Evolutionary conservation across 2,329 filamentous ascomycete species (phyloP), one percentile per base, ranked within the genome.

Genomic region (Lizonia empirigonia): DNA sequence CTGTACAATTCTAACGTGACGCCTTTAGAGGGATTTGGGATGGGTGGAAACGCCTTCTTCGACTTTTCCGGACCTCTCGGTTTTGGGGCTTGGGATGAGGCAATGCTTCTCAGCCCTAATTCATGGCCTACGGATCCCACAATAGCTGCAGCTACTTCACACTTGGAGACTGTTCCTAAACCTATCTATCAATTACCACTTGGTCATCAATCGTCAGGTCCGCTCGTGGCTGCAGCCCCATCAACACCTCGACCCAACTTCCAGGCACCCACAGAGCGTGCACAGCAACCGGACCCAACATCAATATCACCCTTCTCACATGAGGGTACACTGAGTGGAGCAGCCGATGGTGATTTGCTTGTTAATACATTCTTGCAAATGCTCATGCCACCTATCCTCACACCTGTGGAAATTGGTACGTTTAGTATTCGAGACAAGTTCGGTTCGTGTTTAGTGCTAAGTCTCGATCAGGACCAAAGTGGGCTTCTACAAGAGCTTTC

Each of bases 351-450:
- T 37, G 67, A 71, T 30, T 63, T 70, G 10, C 63, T 82, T 2
- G 71, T 82, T 53, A 76, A 80, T 34, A 80, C 79, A 45, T 82
- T 82, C 49, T 65, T 76, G 15, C 74, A 72, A 32, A 77, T 79
- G 2, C 74, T 78, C 13, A 77, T 77, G n/a, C 79, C 80, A 5
- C 80, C 79, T 1, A 82, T 82, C 22, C 72, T 83, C 4, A 77
- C 77, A 15, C 77, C 82, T 38, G 77, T 82, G 0, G 81, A 83
- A 56, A 79, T 78, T 6, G 76, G 79, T 45, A 32, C 32, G 36
- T 41, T 37, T 9, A 19, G 5, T 7, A 29, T 4, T 6, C 10
- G 22, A 2, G 4, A 6, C 9, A 18, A 9, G 12, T 8, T 15
- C 10, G 9, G 12, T 22, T 7, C 8, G n/a, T 5, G 3, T 5